phyloP scores from a whole-genome alignment of 2,329 filamentous ascomycete genomes.

The Cryphonectria parasitica region DNA sequence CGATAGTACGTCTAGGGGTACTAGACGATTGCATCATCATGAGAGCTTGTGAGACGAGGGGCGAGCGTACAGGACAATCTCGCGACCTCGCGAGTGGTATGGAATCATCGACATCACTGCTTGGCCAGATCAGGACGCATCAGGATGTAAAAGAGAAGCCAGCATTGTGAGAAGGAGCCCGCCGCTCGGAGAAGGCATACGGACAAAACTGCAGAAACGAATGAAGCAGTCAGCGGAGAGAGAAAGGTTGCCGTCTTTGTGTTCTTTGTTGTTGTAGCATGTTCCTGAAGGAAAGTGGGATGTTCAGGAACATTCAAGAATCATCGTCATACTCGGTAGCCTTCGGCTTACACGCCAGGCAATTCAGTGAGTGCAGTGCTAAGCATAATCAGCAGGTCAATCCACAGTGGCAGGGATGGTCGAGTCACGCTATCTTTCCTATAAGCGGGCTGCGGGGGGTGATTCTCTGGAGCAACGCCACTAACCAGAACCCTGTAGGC shows the following conservation, averaged over 20 bases:
- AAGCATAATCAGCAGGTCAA: not conserved
- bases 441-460: not conserved
- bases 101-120: slow-evolving; percentile 69
- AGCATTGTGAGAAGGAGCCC: slow-evolving; percentile 16
- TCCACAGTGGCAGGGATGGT: not conserved
- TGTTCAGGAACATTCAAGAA: not conserved
- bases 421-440: not conserved
- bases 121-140: slow-evolving; percentile 26
- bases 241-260: not conserved
- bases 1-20: not conserved
- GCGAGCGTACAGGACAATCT: slow-evolving; percentile 75
- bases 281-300: not conserved
- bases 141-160: slow-evolving; percentile 16
- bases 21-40: slow-evolving; percentile 3
- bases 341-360: not conserved
- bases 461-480: not conserved
- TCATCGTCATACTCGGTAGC: not conserved
- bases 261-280: not conserved
- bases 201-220: not conserved
- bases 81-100: slow-evolving; percentile 73
- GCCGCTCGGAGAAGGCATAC: not conserved
- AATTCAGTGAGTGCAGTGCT: not conserved
- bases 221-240: not conserved
- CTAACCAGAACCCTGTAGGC: not conserved
- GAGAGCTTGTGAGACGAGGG: slow-evolving; percentile 23